A percentile compares a stretch with the other conserved stretches of the same genome.
Conservation (phyloP, 805 yeast species). For the Ogataea paraovalis region DNA sequence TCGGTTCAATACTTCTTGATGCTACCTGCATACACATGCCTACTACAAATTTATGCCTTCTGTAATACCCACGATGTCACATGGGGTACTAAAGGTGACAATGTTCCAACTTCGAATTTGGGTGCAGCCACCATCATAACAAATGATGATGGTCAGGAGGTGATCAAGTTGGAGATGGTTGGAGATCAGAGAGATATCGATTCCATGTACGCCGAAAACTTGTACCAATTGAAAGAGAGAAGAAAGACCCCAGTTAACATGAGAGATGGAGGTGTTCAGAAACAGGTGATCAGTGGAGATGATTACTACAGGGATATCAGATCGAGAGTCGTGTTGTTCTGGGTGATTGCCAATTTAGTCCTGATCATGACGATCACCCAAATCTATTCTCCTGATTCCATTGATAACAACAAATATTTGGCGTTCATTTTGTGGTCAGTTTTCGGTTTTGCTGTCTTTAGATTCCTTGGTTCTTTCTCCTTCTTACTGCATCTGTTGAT, state of each 20-base stretch:
- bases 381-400: constrained; percentile 65
- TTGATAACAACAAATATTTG: constrained; percentile 68
- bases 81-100: constrained; percentile 99
- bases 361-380: constrained; percentile 86
- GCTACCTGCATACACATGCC: constrained; percentile 88
- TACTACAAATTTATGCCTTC: constrained; percentile 92
- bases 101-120: constrained; percentile 59
- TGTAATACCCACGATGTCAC: constrained; percentile 98
- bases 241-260: constrained; percentile 56
- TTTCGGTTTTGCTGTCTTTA: constrained; percentile 73
- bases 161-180: constrained; percentile 74
- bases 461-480: constrained; percentile 77
- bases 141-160: constrained; percentile 78
- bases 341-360: constrained; percentile 82
- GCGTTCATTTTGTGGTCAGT: constrained; percentile 89
- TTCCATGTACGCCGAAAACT: constrained; percentile 71
- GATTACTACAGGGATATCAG: constrained; percentile 95
- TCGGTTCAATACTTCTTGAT: constrained; percentile 83
- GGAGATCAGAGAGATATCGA: constrained; percentile 73
- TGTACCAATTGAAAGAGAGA: constrained; percentile 67
- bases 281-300: constrained; percentile 46
- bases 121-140: constrained; percentile 81
- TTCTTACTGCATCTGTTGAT: constrained; percentile 49
- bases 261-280: constrained; percentile 35
- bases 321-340: constrained; percentile 90